Evolutionary conservation across 108 stramenopile genomes (phyloP), one percentile per base, ranked within the genome.

Genomic region (Conticribra weissflogii): DNA sequence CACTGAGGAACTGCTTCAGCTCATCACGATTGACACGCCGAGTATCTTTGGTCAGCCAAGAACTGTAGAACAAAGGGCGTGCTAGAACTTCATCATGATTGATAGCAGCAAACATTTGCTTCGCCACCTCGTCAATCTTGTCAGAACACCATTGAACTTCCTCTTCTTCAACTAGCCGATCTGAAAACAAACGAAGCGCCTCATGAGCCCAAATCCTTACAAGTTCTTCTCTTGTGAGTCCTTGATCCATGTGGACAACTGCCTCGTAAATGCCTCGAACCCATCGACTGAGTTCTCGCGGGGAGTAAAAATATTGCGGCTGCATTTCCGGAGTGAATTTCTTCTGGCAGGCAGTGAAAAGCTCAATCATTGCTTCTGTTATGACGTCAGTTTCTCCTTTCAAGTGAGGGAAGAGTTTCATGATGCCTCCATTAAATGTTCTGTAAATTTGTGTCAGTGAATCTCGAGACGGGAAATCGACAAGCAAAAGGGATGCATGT

Each of bases 301-400:
- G 98, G 2, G 97, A 98, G 74, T 99, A 99, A 55, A 99, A 95
- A 79, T 98, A 99, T 66, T 99, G 99, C 12, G 98, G 98, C 49
- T 90, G 90, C 70, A 86, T 83, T 25, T 88, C 83, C 23, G 96
- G 73, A 17, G 81, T 96, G 70, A 98, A 99, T 62, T 75, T 83
- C 28, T 78, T 82, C 71, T 96, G 93, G 74, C 97, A 98, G 45
- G 86, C 88, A 18, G 79, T 69, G 79, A 97, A 99, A 12, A 98
- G 74, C 59, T 98, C 98, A 27, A 99, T 92, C 99, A 99, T 99
- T 16, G 98, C 96, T 49, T 96, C 92, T 1, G 97, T 97, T 56
- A 99, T 85, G 0, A 93, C 83, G 16, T 94, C 88, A 15, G 91
- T 93, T 66, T 94, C 88, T 9, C 94, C 97, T 65, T 87, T 87